Evolutionary conservation across 176 grass and related monocot genomes (phyloP).

Genomic region (Rhipidocladum racemiflorum): DNA sequence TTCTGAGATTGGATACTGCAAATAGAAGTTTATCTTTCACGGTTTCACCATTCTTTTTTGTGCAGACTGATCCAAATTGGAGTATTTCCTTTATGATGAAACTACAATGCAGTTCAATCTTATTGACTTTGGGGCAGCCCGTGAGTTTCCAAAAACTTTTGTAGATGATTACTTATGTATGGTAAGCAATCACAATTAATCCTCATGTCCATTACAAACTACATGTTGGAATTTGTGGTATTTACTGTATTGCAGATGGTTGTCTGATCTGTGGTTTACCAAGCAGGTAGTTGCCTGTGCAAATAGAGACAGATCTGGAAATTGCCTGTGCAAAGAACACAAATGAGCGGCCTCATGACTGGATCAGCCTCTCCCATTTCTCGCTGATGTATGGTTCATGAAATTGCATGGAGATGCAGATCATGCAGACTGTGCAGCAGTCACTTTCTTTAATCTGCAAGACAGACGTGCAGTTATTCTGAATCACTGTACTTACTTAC

Average conservation of each 20-base stretch:
- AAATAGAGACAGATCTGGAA: conserved; percentile 63
- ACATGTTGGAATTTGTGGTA: not conserved
- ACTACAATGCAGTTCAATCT: too few species aligned
- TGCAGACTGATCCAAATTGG: conserved; percentile 99
- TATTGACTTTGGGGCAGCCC: conserved; percentile 89
- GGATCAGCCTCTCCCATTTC: too few species aligned
- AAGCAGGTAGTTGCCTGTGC: conserved; percentile 83
- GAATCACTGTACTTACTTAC: too few species aligned
- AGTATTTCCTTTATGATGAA: conserved; percentile 73
- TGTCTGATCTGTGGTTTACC: not conserved
- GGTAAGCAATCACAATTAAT: conserved; percentile 40
- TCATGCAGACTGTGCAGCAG: too few species aligned
- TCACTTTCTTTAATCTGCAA: too few species aligned
- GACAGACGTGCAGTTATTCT: too few species aligned
- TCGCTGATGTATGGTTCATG: too few species aligned
- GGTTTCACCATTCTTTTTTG: conserved; percentile 7
- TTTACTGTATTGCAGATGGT: not conserved
- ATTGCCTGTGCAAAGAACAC: too few species aligned
- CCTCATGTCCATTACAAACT: not conserved
- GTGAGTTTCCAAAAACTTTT: conserved; percentile 75
- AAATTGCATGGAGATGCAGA: too few species aligned
- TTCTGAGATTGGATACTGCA: too few species aligned
- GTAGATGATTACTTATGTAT: conserved; percentile 87
- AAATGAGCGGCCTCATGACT: too few species aligned
- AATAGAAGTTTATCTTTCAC: not conserved